phyloP scores from a whole-genome alignment of 495 filamentous ascomycete species.

The Tuber umbilicatum region DNA sequence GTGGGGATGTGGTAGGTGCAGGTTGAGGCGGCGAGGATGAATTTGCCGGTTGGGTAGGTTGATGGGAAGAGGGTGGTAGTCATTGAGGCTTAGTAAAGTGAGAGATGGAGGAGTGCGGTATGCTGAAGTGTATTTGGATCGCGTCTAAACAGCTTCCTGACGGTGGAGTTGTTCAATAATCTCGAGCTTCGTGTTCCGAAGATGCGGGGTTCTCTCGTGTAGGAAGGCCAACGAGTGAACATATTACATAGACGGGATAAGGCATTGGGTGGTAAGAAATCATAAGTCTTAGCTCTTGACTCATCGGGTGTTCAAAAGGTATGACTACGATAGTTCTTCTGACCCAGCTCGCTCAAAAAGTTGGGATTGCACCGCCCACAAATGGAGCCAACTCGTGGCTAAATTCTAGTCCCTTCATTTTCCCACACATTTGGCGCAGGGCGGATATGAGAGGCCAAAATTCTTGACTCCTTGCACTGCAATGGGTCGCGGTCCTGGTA shows the following conservation, averaged over 20 bases:
- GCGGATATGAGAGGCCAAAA: neutral
- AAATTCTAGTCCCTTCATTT: neutral
- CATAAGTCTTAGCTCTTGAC: neutral
- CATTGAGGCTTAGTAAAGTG: neutral
- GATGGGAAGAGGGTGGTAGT: slow-evolving; percentile 36
- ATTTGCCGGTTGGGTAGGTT: slow-evolving; percentile 35
- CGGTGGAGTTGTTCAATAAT: neutral
- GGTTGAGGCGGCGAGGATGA: slow-evolving; percentile 41
- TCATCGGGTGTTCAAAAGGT: neutral
- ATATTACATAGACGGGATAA: neutral
- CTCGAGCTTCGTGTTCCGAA: neutral
- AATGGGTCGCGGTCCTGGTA: too few relatives aligned
- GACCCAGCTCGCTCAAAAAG: neutral
- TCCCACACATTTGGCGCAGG: neutral
- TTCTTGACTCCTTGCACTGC: too few relatives aligned
- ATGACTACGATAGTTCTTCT: neutral
- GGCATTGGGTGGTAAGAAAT: neutral
- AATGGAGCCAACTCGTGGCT: neutral
- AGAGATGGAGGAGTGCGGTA: neutral
- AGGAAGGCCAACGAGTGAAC: neutral
- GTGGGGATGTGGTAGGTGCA: slow-evolving; percentile 35
- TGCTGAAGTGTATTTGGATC: neutral
- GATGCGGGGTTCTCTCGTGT: neutral
- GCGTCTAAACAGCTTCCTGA: neutral
- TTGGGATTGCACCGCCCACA: neutral